Evolutionary conservation across 2,329 filamentous ascomycete species (phyloP), one percentile per base, ranked within the genome.

Genomic region (Seiridium cupressi): DNA sequence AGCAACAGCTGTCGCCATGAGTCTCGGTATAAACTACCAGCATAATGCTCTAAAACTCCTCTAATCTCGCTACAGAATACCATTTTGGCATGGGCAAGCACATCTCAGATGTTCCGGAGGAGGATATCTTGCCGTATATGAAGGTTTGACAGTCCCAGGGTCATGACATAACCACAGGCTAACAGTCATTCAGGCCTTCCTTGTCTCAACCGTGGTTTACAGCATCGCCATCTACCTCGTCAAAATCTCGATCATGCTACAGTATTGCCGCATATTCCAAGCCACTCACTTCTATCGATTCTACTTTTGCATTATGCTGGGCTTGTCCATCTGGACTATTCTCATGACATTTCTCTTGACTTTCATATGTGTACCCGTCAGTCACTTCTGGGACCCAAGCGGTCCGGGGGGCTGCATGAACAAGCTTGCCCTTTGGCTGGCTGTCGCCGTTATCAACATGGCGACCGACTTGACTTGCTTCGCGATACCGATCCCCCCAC

Each of bases 241-340:
- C 47, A 58, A 58, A 18, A 51, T 58, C 13, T 58, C 57, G 13
- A 58, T 58, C 46, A 44, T 58, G 6, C 34, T 58, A 10, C 57
- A 58, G 18, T 58, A 58, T 18, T 51, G 57, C 36, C 57, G 57
- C 11, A 58, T 58, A 40, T 58, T 58, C 57, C 35, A 55, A 13
- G 51, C 42, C 38, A 55, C 51, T 44, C 51, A 36, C 31, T 55
- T 55, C 9, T 55, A 55, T 35, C 36, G 36, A 31, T 42, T 55
- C n/a, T 44, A 36, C 36, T 51, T 42, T 58, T 34, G 8, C 48
- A 38, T 55, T 11, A 51, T 53, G 46, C 26, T 58, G 13, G 18
- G 34, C 36, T 35, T 53, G 11, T 42, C 57, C 10, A n/a, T 35
- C 18, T 58, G 57, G 57, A 53, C 46, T 10, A n/a, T 58, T 18